A percentile compares a stretch with the other conserved stretches of the same genome.
Conservation (phyloP, 179 eudicot species). For the Camellia oleifera region DNA sequence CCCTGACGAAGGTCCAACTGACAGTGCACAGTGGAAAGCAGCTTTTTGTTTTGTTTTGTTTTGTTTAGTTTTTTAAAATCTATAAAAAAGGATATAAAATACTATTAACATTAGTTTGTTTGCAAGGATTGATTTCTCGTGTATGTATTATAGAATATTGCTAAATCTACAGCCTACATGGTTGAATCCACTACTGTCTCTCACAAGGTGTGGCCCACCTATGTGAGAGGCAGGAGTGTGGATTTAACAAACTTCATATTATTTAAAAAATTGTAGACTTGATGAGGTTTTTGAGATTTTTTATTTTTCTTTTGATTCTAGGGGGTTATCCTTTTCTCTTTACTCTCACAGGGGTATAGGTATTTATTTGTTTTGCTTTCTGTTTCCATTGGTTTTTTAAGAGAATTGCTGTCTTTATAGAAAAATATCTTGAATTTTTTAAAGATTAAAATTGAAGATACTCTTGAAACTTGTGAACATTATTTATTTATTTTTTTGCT, state of each 20-base stretch:
- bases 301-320: background rate
- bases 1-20: background rate
- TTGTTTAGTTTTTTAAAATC: background rate
- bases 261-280: background rate
- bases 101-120: background rate
- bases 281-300: background rate
- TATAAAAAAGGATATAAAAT: background rate
- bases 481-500: background rate
- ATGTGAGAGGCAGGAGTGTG: background rate
- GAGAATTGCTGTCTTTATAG: background rate
- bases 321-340: background rate
- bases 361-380: background rate
- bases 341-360: background rate
- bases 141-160: background rate
- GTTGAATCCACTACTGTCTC: background rate
- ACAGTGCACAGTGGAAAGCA: background rate
- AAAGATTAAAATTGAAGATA: background rate
- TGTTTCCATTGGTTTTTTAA: background rate
- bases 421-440: background rate
- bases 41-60: background rate
- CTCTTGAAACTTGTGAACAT: background rate
- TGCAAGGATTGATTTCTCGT: background rate
- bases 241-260: background rate
- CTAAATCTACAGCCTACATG: background rate
- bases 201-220: background rate